These are phyloP conservation scores for Rhodotorula graminis DNA, from an alignment of 768 basidiomycete species.

Conservation along the genomic window DNA sequence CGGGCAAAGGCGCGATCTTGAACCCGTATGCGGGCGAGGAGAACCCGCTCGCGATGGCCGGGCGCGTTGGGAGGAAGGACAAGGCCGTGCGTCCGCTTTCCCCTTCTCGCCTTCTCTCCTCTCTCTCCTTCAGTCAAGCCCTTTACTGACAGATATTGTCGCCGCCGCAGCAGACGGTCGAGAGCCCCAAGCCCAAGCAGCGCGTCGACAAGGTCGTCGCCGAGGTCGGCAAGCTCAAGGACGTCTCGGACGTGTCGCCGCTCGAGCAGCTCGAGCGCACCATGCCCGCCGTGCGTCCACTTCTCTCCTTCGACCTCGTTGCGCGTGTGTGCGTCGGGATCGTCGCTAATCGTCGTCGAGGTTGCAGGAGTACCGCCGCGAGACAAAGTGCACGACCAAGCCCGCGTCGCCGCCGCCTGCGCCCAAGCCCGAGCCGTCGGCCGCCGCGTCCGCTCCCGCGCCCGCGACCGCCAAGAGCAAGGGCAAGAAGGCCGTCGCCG, in stretches of 20 bases:
- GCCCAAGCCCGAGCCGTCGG: not conserved
- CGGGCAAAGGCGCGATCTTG: conserved; percentile 13
- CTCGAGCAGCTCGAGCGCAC: conserved; percentile 34
- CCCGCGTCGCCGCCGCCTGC: not conserved
- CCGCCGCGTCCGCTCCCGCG: not conserved
- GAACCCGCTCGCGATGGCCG: conserved; percentile 1
- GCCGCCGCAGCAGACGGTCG: not conserved
- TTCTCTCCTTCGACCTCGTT: not conserved
- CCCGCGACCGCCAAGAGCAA: not conserved
- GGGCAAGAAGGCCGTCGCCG: conserved; percentile 19
- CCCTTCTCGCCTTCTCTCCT: not conserved
- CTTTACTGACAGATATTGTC: no score
- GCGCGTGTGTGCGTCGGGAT: accelerated
- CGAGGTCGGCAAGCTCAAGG: conserved; percentile 4
- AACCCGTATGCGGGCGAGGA: conserved; percentile 32
- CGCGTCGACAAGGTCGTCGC: not conserved
- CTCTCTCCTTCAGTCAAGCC: no score
- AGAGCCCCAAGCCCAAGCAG: not conserved
- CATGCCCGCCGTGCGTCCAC: conserved; percentile 30
- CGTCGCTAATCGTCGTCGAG: no score
- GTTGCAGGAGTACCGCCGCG: not conserved
- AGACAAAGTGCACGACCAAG: not conserved
- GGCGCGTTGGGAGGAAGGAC: conserved; percentile 8
- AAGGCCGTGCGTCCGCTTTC: not conserved
- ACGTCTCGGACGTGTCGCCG: conserved; percentile 1